Conservation (phyloP, 305 asterid species). For the Lippia alba region DNA sequence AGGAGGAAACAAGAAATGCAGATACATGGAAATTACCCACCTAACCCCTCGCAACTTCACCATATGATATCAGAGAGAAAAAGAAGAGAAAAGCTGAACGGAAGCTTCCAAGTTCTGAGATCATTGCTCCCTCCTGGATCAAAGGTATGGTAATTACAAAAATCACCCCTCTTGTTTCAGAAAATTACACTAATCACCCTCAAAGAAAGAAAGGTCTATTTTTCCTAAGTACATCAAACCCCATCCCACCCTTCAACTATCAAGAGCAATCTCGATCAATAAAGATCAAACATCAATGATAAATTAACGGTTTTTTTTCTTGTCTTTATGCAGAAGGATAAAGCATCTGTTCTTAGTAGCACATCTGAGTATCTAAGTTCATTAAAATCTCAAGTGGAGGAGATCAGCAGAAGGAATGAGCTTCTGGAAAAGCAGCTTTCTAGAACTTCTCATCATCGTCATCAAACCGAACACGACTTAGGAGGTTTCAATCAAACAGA, state of each 20-base stretch:
- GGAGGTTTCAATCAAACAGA: not conserved
- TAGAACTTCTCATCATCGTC: not conserved
- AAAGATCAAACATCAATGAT: no score
- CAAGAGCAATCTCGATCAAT: not conserved
- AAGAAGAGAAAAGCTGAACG: conserved; percentile 58
- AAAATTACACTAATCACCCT: no score
- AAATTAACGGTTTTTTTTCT: not conserved
- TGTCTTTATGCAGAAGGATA: conserved; percentile 49
- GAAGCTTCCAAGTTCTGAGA: conserved; percentile 60
- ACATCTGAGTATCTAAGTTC: conserved; percentile 51
- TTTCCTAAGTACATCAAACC: no score
- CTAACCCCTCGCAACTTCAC: conserved; percentile 44
- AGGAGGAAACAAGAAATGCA: conserved; percentile 33
- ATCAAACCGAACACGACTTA: conserved; percentile 12
- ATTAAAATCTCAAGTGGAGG: conserved; percentile 52
- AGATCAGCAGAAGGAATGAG: conserved; percentile 45
- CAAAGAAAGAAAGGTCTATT: no score
- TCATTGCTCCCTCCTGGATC: conserved; percentile 61
- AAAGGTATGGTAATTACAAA: conserved; percentile 44
- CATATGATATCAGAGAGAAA: conserved; percentile 66
- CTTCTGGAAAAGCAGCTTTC: conserved; percentile 42
- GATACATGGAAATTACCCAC: conserved; percentile 27
- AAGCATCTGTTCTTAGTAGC: conserved; percentile 56
- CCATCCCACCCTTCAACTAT: no score
- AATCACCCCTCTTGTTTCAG: not conserved